These are phyloP conservation scores for Chalaropsis ovoidea DNA, from an alignment of 2,329 filamentous ascomycete genomes.

Conservation along the genomic window DNA sequence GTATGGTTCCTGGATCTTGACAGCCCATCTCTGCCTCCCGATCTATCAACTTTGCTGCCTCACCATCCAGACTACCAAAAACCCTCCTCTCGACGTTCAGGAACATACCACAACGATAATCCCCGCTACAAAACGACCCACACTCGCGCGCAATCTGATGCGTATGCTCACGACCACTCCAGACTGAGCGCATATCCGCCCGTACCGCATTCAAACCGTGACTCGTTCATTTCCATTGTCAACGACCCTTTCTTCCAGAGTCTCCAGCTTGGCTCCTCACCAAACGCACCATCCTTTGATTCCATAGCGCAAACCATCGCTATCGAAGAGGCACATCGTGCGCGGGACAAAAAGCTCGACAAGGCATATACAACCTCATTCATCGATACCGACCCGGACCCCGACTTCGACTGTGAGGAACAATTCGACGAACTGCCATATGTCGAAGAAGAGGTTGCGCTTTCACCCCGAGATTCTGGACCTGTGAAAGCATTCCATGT, in stretches of 20 bases:
- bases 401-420: conserved; percentile 27
- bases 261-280: conserved; percentile 23
- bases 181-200: not conserved
- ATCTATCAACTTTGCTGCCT: not conserved
- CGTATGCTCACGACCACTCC: not conserved
- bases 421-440: conserved; percentile 22
- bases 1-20: conserved; percentile 22
- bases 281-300: conserved; percentile 31
- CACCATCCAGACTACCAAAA: not conserved
- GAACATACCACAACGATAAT: not conserved
- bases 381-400: conserved; percentile 29
- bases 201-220: conserved; percentile 30
- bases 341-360: conserved; percentile 18
- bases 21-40: not conserved
- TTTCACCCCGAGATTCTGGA: conserved; percentile 22
- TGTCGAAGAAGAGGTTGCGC: conserved; percentile 21
- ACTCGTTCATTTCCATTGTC: conserved; percentile 45
- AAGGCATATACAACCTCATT: conserved; percentile 21
- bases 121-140: not conserved
- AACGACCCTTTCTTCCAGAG: conserved; percentile 48
- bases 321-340: conserved; percentile 21
- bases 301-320: conserved; percentile 25
- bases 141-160: not conserved
- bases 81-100: not conserved
- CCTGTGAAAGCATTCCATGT: conserved; percentile 7